A percentile compares a stretch with the other conserved stretches of the same genome.
Conservation (phyloP, 75 land plant species). For the Cryptomeria japonica region DNA sequence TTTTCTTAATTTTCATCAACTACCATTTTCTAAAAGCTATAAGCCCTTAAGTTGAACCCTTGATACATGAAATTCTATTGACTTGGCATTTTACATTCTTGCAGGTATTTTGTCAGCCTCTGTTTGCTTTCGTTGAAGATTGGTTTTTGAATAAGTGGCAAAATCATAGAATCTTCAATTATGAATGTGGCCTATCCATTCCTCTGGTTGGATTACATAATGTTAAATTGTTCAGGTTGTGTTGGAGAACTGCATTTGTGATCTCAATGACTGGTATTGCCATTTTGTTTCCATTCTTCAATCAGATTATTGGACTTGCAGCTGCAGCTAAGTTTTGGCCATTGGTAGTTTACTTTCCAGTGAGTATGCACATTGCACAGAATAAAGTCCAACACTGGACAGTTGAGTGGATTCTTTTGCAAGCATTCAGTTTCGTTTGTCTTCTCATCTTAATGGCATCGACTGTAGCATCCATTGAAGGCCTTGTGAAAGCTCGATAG, state of each 20-base stretch:
- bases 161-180: constrained; percentile 1
- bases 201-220: neutral
- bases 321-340: constrained; percentile 79
- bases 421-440: constrained; percentile 48
- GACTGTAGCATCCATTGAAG: constrained; percentile 63
- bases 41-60: neutral
- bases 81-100: neutral
- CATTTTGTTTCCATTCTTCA: constrained; percentile 31
- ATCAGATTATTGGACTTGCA: constrained; percentile 31
- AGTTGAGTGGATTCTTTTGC: constrained; percentile 49
- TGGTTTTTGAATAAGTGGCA: constrained; percentile 10
- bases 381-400: constrained; percentile 48
- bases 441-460: constrained; percentile 67
- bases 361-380: constrained; percentile 67
- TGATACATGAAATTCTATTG: neutral
- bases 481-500: constrained; percentile 34
- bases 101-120: constrained; percentile 30
- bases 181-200: neutral
- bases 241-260: constrained; percentile 32
- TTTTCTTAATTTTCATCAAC: neutral
- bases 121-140: constrained; percentile 24
- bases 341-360: constrained; percentile 69
- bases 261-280: constrained; percentile 25
- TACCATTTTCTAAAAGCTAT: neutral
- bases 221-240: constrained; percentile 24